Evolutionary conservation across 192 early-diverging fungal species (phyloP), one percentile per base, ranked within the genome.

Genomic region (Coemansia sp.): DNA sequence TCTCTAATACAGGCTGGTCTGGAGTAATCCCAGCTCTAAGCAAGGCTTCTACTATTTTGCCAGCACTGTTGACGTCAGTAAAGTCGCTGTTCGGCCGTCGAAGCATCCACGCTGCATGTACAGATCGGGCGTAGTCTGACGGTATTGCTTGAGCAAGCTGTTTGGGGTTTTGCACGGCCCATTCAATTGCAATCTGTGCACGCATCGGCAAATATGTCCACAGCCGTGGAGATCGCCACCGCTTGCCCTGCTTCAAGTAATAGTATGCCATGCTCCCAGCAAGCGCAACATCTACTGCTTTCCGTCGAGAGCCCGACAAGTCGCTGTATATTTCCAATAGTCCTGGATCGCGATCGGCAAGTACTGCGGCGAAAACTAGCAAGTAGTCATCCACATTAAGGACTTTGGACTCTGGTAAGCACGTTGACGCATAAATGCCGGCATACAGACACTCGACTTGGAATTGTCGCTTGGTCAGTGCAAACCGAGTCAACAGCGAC

Each of bases 41-140:
- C 42, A 74, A 29, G 2, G 34, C 38, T 1, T 20, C 57, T 8
- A 78, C 65, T 10, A 61, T 27, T 1, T 43, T 2, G 31, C 41
- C 46, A 0, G 72, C 72, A 1, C 44, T n/a, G 0, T 5, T 42
- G 2, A 78, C 65, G 20, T 70, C 72, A 7, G 5, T 29, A 38
- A 73, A 74, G 33, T 22, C 57, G 1, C n/a, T 10, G 24, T 3
- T 52, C 9, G 77, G 77, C 29, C 64, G 63, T 8, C 77, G 71
- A 24, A 78, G 72, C 64, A 73, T 78, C 67, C 77, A 73, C 13
- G 59, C 77, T 2, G 77, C 71, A 27, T 61, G 27, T 3, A 73
- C 27, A 15, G 7, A 20, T 3, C 22, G 36, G 0, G 22, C 33
- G 12, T 66, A 34, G 0, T 43, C 40, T 9, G 16, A 6, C 2